Evolutionary conservation across 495 filamentous ascomycete species (phyloP), one percentile per base, ranked within the genome.

Genomic region (Aspergillus nidulans): DNA sequence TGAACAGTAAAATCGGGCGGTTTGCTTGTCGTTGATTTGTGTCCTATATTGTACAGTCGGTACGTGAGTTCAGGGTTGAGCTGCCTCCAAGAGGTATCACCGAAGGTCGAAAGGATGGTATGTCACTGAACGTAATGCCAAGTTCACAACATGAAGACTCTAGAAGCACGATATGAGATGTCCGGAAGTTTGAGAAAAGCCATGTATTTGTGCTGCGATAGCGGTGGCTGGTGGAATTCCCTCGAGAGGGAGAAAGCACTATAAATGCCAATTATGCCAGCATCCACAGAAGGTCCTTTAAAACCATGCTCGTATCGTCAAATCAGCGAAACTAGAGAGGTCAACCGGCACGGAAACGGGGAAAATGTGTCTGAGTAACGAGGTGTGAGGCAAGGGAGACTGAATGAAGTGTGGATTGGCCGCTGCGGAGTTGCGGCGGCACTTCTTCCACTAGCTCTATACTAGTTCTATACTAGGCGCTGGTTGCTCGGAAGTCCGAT

Each of bases 171-270:
- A 49, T 43, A 44, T 16, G n/a, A n/a, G n/a, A n/a, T n/a, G n/a
- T n/a, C n/a, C n/a, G n/a, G n/a, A 41, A 25, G 44, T 19, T 9
- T 23, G 38, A 36, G n/a, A 36, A 24, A 18, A 12, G n/a, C 38
- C 42, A 28, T 51, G 26, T 15, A 16, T 38, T 25, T 48, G 41
- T 42, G 43, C 48, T 43, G 58, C 54, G 58, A 53, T 51, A 46
- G 59, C 47, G 62, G 63, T 55, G 69, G 63, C 57, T 64, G 57
- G 66, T 60, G 30, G 49, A 51, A 63, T 62, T 64, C 51, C 52
- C 24, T 49, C 58, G 63, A 55, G 54, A 57, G 53, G 44, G 52
- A 49, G 59, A 58, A 55, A 59, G 60, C 53, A 53, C 40, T 52
- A 32, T 26, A n/a, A 13, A 40, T 23, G 48, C 30, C 50, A 40